Evolutionary conservation across 345 rosid species (phyloP).

Genomic region (Syzygium jambos): DNA sequence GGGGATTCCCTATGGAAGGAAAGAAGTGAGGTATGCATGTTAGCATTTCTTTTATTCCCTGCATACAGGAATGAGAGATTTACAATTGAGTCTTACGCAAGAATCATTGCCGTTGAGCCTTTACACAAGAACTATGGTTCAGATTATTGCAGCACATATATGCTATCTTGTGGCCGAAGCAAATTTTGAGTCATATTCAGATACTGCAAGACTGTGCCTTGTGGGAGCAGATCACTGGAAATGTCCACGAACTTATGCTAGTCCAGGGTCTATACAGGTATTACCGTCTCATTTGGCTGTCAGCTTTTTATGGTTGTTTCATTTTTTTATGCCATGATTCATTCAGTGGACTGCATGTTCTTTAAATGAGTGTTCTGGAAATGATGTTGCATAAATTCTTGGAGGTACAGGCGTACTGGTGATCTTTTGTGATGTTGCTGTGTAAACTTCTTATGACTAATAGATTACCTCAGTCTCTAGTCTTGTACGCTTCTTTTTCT

Average conservation of each 20-base stretch:
- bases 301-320: background rate
- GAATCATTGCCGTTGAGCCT: background rate
- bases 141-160: conserved; percentile 77
- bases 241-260: conserved; percentile 66
- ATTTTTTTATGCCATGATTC: background rate
- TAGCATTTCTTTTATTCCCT: background rate
- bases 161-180: conserved; percentile 82
- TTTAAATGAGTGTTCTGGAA: background rate
- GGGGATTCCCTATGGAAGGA: conserved; percentile 99
- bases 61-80: background rate
- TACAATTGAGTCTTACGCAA: background rate
- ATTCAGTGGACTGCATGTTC: background rate
- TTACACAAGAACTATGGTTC: conserved; percentile 1
- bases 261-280: conserved; percentile 89
- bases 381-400: background rate
- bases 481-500: background rate
- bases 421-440: background rate
- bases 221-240: conserved; percentile 84
- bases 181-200: conserved; percentile 76
- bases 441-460: background rate
- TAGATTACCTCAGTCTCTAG: background rate
- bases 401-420: background rate
- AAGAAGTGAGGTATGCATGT: conserved; percentile 66
- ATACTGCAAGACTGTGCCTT: conserved; percentile 72
- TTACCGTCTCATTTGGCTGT: conserved; percentile 1